Evolutionary conservation across 75 land plant genomes (phyloP).

Genomic region (Picea glauca): DNA sequence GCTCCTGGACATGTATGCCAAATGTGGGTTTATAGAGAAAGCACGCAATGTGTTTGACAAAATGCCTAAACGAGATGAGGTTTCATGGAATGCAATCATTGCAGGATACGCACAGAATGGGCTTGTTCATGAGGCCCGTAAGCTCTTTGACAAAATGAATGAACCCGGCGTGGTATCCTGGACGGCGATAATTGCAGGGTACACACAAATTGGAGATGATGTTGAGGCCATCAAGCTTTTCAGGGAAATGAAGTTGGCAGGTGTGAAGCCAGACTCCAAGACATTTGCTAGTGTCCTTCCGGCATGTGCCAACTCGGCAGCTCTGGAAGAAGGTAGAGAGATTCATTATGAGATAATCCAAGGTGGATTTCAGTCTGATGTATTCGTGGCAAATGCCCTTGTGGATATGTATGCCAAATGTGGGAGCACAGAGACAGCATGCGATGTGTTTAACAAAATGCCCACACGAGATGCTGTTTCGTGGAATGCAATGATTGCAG

Average conservation of each 20-base stretch:
- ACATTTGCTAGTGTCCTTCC: constrained; percentile 6
- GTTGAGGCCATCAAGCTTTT: background rate
- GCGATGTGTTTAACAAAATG: background rate
- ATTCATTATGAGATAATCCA: constrained; percentile 12
- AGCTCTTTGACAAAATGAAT: constrained; percentile 13
- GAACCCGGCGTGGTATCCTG: constrained; percentile 20
- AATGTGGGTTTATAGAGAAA: constrained; percentile 15
- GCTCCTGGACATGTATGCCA: constrained; percentile 27
- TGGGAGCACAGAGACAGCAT: background rate
- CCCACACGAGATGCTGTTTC: constrained; percentile 3
- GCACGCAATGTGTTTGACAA: constrained; percentile 31
- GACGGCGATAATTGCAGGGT: constrained; percentile 17
- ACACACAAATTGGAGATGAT: background rate
- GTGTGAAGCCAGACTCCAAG: constrained; percentile 6
- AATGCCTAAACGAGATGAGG: constrained; percentile 23
- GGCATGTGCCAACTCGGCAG: background rate
- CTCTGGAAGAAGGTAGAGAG: constrained; percentile 10
- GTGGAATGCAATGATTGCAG: constrained; percentile 10
- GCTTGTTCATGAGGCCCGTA: constrained; percentile 5
- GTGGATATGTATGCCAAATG: constrained; percentile 13
- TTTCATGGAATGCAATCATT: constrained; percentile 34
- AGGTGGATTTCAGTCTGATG: background rate
- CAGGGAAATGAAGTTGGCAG: constrained; percentile 14
- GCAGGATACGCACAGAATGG: constrained; percentile 18
- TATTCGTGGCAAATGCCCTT: background rate